Conservation (phyloP, 768 basidiomycete species). For the Calocybe indica region DNA sequence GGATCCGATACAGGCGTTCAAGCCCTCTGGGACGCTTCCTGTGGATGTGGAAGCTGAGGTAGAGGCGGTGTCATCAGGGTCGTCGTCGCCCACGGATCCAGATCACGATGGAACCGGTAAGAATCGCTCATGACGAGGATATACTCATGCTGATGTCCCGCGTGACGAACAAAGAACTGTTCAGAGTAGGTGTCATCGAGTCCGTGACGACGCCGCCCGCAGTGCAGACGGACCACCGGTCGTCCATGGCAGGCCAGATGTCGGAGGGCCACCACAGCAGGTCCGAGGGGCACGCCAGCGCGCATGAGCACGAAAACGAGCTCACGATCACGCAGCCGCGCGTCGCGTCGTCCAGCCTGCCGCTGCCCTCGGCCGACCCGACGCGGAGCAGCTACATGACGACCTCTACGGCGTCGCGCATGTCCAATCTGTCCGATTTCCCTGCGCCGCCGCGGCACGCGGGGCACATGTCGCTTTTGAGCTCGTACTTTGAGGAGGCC, state of each 20-base stretch:
- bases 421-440: slow-evolving; percentile 71
- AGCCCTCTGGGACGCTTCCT: slow-evolving; percentile 35
- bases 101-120: slow-evolving; percentile 38
- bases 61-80: slow-evolving; percentile 22
- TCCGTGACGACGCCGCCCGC: slow-evolving; percentile 44
- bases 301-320: too few species aligned
- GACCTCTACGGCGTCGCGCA: slow-evolving; percentile 50
- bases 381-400: slow-evolving; percentile 58
- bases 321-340: too few species aligned
- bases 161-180: slow-evolving; percentile 26
- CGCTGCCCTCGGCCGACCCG: slow-evolving; percentile 25
- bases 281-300: slow-evolving; percentile 2
- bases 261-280: slow-evolving; percentile 5
- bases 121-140: slow-evolving; percentile 1
- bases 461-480: slow-evolving; percentile 35
- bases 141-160: background rate
- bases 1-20: slow-evolving; percentile 27
- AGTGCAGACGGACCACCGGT: slow-evolving; percentile 30
- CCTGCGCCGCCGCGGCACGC: slow-evolving; percentile 50
- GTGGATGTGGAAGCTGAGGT: slow-evolving; percentile 34
- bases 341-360: slow-evolving; percentile 18
- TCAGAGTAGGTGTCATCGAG: slow-evolving; percentile 47
- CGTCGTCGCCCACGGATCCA: slow-evolving; percentile 31
- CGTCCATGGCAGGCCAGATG: slow-evolving; percentile 33
- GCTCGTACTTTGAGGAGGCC: slow-evolving; percentile 35